These are phyloP conservation scores for Fusarium staphyleae DNA, from an alignment of 2,329 filamentous ascomycete species.

Conservation along the genomic window DNA sequence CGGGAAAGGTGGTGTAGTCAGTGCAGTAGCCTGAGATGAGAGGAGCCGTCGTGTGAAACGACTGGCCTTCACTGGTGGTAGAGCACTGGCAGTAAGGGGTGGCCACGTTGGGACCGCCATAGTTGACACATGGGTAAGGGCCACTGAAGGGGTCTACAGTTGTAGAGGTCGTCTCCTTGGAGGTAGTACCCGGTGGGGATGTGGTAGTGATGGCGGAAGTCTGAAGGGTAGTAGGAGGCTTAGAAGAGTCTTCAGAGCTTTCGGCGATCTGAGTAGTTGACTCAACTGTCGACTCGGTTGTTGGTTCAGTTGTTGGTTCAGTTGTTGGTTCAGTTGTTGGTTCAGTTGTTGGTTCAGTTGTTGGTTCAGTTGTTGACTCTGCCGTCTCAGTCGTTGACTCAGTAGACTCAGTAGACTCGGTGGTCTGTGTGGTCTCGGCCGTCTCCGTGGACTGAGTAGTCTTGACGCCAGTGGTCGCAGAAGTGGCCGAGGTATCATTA, in stretches of 20 bases:
- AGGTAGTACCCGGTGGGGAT: background rate
- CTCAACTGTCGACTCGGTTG: background rate
- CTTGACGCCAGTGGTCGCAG: background rate
- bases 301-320: background rate
- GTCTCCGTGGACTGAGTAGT: background rate
- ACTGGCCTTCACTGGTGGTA: background rate
- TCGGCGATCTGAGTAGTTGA: background rate
- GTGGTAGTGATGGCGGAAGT: constrained; percentile 15
- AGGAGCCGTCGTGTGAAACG: background rate
- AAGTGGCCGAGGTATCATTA: background rate
- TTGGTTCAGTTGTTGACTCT: background rate
- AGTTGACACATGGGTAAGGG: constrained; percentile 5
- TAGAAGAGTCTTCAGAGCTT: background rate
- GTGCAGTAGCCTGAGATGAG: background rate
- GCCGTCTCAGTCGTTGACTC: background rate
- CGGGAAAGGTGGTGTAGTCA: background rate
- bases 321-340: background rate
- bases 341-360: background rate
- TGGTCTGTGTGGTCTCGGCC: background rate
- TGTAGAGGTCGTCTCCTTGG: background rate
- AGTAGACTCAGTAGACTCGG: background rate
- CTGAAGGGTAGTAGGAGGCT: constrained; percentile 14
- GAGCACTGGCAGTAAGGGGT: background rate
- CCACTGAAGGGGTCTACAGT: constrained; percentile 11
- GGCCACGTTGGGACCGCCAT: background rate